phyloP scores from a whole-genome alignment of 768 basidiomycete genomes.

The Rossbeevera mucosa region DNA sequence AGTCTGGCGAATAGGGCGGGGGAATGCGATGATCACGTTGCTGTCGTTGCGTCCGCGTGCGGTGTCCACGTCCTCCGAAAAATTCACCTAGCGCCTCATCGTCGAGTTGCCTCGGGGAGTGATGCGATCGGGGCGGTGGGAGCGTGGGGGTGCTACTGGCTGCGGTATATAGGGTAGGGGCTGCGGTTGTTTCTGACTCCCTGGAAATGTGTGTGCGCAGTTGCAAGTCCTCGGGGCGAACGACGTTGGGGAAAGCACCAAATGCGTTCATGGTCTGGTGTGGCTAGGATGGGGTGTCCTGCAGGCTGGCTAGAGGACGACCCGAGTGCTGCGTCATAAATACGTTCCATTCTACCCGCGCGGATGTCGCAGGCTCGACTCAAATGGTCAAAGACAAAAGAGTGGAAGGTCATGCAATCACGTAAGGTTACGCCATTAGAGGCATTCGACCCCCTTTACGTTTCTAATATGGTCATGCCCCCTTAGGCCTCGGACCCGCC shows the following conservation, averaged over 20 bases:
- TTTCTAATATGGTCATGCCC: conserved; percentile 4
- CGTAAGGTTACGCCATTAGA: not conserved
- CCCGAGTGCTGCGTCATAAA: conserved; percentile 17
- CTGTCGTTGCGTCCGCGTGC: conserved; percentile 17
- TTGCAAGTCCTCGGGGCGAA: conserved; percentile 17
- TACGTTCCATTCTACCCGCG: conserved; percentile 14
- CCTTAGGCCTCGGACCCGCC: not conserved
- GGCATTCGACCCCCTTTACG: conserved; percentile 3
- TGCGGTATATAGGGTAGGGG: conserved; percentile 11
- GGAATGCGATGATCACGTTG: conserved; percentile 13
- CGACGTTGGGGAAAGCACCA: conserved; percentile 5
- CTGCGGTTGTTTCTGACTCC: conserved; percentile 19
- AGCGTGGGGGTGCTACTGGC: conserved; percentile 19
- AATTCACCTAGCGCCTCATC: conserved; percentile 31
- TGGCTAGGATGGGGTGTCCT: conserved; percentile 8
- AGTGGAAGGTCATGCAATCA: not conserved
- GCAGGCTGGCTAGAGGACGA: conserved; percentile 6
- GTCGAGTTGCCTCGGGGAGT: conserved; percentile 22
- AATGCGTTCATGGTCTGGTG: conserved; percentile 12
- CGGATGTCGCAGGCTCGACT: conserved; percentile 3
- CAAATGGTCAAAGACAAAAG: conserved; percentile 31
- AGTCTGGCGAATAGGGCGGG: conserved; percentile 45
- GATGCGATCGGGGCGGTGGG: conserved; percentile 19
- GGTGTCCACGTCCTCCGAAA: conserved; percentile 27
- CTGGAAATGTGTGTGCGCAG: conserved; percentile 22